Base-by-base conservation (phyloP, 2,329 filamentous ascomycete species). In the Clathrospora elynae region DNA sequence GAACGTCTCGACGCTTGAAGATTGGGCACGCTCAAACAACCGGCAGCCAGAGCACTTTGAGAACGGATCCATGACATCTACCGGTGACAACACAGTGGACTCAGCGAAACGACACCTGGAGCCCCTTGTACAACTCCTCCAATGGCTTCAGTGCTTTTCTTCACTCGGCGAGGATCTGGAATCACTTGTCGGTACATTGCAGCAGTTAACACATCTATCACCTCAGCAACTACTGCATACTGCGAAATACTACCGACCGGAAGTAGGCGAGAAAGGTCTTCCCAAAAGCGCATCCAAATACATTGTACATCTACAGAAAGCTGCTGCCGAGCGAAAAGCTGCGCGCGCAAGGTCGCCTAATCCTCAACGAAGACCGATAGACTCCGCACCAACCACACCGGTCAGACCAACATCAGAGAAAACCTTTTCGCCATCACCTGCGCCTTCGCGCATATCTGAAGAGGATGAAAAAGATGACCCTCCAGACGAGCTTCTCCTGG, bases 91-190 rank as follows among this genome's bases (percentile, higher is more conserved):
- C 37, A 96, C 89, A 0, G 79, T 93, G 13, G 92, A 97, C 28
- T 82, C 90, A 3, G 85, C 90, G 14, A 81, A 90, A 53, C 82
- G 86, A 49, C 92, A 99, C 68, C 78, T 99, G 13, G 87, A 88
- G 6, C 93, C 93, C 4, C 82, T 96, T 13, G 91, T 97, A 41
- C 93, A 99, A 69, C 78, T 99, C 2, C 77, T 99, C 5, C 93
- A 99, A 71, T 99, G 93, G 93, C 77, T 99, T 23, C 93, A 99
- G 68, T 96, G 91, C 70, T 97, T 97, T 71, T 97, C 93, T 1
- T 96, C 90, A 1, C 79, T 97, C 3, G 90, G 85, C 4, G 90
- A 97, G 62, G 91, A 97, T 63, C 76, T 93, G 24, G 90, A 96
- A 63, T 89, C 90, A 2, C 79, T 99, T 11, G 84, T 95, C 19